Conservation (phyloP, 148 eudicot genomes). For the Heliosperma pusillum region DNA sequence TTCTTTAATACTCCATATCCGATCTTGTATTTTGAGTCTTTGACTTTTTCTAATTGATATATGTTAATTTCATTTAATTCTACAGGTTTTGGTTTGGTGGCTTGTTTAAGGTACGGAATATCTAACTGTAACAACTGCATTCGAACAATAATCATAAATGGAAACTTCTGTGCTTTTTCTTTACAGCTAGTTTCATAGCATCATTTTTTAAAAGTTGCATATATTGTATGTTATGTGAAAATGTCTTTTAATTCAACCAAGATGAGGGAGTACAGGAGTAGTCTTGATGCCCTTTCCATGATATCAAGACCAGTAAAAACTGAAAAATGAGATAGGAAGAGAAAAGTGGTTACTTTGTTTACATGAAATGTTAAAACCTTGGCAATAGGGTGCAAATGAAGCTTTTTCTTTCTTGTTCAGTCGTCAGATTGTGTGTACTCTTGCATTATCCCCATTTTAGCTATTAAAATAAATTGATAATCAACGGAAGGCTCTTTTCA, state of each 20-base stretch:
- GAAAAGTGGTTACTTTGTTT: not conserved
- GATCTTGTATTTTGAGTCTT: not conserved
- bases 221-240: too few species aligned
- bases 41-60: not conserved
- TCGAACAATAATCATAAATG: not conserved
- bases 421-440: not conserved
- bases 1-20: too few species aligned
- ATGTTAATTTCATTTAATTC: not conserved
- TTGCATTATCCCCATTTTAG: not conserved
- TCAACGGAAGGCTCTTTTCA: not conserved
- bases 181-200: too few species aligned
- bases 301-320: not conserved
- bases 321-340: not conserved
- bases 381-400: not conserved
- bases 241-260: too few species aligned
- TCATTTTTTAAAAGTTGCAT: too few species aligned
- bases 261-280: not conserved
- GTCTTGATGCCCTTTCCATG: not conserved
- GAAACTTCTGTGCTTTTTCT: not conserved
- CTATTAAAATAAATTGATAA: not conserved
- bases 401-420: not conserved
- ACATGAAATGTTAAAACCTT: not conserved
- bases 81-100: constrained; percentile 13
- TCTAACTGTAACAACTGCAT: not conserved
- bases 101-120: not conserved